Evolutionary conservation across 768 basidiomycete genomes (phyloP).

Genomic region (Tulasnella calospora): DNA sequence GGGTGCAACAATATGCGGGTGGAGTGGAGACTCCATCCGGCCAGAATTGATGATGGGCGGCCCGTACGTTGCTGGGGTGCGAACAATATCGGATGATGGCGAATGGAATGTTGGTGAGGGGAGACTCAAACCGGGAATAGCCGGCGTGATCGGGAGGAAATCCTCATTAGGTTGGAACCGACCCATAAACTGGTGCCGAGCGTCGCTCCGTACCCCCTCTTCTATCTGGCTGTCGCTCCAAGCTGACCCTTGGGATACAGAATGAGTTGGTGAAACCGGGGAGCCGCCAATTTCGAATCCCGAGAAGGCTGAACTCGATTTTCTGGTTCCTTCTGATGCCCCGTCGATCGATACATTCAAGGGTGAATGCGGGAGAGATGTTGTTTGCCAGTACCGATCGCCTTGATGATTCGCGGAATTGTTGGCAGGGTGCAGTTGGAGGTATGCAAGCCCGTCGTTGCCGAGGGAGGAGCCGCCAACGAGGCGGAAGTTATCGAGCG

Average conservation of each 20-base stretch:
- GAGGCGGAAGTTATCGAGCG: not conserved
- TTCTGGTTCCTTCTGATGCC: not conserved
- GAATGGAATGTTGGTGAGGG: not conserved
- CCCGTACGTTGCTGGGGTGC: not conserved
- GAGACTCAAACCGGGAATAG: not conserved
- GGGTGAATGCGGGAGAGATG: not conserved
- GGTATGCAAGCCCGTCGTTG: not conserved
- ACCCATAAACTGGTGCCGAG: not conserved
- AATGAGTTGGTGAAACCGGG: not conserved
- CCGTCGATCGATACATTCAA: not conserved
- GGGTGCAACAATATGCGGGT: not conserved
- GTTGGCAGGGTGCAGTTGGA: not conserved
- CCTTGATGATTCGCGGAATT: not conserved
- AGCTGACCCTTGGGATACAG: not conserved
- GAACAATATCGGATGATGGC: not conserved
- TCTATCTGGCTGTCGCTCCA: not conserved
- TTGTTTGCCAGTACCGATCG: not conserved
- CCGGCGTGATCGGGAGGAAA: not conserved
- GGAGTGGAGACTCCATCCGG: not conserved
- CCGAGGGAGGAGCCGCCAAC: not conserved
- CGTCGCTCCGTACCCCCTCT: not conserved
- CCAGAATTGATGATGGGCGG: not conserved
- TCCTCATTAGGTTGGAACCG: not conserved
- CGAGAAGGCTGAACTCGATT: not conserved
- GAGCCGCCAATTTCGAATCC: not conserved